A percentile compares a stretch with the other conserved stretches of the same genome.
phyloP scores from a whole-genome alignment of 768 basidiomycete species.

The Piloderma croceum region DNA sequence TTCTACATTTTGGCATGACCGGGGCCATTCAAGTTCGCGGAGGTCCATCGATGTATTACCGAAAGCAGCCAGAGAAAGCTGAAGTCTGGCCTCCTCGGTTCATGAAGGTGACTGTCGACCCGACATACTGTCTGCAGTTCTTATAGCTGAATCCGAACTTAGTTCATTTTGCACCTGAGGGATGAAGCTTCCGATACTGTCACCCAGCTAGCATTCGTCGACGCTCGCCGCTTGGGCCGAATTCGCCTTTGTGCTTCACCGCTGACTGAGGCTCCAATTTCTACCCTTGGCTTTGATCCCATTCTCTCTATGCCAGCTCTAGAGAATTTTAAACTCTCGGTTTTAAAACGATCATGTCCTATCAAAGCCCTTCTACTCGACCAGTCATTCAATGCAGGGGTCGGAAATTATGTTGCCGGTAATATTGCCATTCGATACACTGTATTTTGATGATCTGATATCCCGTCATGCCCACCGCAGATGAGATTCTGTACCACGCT shows the following conservation, averaged over 20 bases:
- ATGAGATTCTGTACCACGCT: conserved; percentile 72
- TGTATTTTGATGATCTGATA: conserved; percentile 4
- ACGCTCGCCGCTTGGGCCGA: conserved; percentile 65
- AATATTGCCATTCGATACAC: conserved; percentile 11
- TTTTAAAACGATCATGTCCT: conserved; percentile 55
- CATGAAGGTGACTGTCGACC: conserved; percentile 44
- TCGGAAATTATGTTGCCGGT: conserved; percentile 84
- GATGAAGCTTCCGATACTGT: conserved; percentile 30
- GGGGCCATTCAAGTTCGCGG: conserved; percentile 70
- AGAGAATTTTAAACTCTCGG: conserved; percentile 40
- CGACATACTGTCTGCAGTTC: neutral
- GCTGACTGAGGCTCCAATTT: conserved; percentile 61
- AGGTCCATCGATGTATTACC: conserved; percentile 43
- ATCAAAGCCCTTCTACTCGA: conserved; percentile 74
- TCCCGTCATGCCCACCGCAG: conserved; percentile 23
- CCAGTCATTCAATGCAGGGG: conserved; percentile 75
- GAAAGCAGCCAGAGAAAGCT: conserved; percentile 34
- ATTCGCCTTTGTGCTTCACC: conserved; percentile 60
- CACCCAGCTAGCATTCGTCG: conserved; percentile 61
- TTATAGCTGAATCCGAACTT: neutral
- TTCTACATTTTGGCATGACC: conserved; percentile 83
- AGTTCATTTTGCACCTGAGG: conserved; percentile 64
- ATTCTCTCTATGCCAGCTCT: conserved; percentile 61
- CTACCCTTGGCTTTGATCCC: conserved; percentile 71
- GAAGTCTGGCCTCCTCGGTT: conserved; percentile 61